Percentiles rank a stretch among this genome's conserved stretches.
phyloP scores from a whole-genome alignment of 169 alveolate genomes.

The Eimeria acervulina region DNA sequence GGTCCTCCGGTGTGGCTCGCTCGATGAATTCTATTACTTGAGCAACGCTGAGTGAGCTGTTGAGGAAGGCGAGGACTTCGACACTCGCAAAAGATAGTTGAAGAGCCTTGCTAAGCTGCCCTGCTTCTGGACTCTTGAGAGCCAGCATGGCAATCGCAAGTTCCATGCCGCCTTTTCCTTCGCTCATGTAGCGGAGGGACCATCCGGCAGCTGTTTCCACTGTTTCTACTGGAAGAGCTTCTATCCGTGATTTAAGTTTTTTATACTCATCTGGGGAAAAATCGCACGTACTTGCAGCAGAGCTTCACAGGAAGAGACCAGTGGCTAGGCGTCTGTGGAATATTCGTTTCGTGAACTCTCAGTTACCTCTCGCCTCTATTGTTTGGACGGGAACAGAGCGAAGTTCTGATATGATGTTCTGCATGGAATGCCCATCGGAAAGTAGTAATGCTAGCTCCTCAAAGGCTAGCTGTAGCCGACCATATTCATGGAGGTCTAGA shows the following conservation, averaged over 20 bases:
- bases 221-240: constrained; percentile 32
- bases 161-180: constrained; percentile 72
- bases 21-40: constrained; percentile 27
- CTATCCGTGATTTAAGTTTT: constrained; percentile 18
- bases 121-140: constrained; percentile 33
- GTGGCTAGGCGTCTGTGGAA: background rate
- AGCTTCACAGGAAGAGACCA: background rate
- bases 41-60: constrained; percentile 50
- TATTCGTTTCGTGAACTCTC: background rate
- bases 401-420: constrained; percentile 44
- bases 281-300: background rate
- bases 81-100: constrained; percentile 43
- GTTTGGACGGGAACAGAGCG: constrained; percentile 60
- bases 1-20: constrained; percentile 56
- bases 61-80: constrained; percentile 58
- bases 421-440: constrained; percentile 51
- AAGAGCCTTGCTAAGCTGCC: constrained; percentile 59
- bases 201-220: constrained; percentile 66
- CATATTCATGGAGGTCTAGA: constrained; percentile 40
- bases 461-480: constrained; percentile 26
- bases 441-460: constrained; percentile 60
- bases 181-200: constrained; percentile 66
- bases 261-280: constrained; percentile 28
- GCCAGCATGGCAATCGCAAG: constrained; percentile 47
- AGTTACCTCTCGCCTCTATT: constrained; percentile 56